Evolutionary conservation across 192 early-diverging fungal species (phyloP).

Genomic region (Coemansia sp.): DNA sequence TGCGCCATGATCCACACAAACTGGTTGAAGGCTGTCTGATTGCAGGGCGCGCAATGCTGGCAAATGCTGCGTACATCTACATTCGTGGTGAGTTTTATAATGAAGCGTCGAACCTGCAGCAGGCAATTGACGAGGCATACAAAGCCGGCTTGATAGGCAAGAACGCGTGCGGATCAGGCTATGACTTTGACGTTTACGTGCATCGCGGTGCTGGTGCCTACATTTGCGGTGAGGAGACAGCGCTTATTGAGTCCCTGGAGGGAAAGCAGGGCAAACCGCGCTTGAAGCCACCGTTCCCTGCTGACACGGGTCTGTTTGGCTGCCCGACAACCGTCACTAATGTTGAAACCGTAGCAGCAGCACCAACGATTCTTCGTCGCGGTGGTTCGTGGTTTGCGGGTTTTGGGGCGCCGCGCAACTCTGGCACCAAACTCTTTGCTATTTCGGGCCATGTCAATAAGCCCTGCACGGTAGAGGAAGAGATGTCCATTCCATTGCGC

Average conservation of each 20-base stretch:
- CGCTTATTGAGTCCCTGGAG: slow-evolving; percentile 85
- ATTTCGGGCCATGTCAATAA: slow-evolving; percentile 98
- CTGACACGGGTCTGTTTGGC: slow-evolving; percentile 96
- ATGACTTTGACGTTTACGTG: slow-evolving; percentile 96
- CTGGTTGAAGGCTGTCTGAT: slow-evolving; percentile 95
- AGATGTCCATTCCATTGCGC: slow-evolving; percentile 94
- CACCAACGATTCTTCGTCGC: slow-evolving; percentile 89
- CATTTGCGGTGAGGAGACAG: slow-evolving; percentile 96
- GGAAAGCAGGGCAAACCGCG: slow-evolving; percentile 99
- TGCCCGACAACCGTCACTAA: slow-evolving; percentile 99
- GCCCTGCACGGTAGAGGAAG: slow-evolving; percentile 97
- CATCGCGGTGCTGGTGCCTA: slow-evolving; percentile 98
- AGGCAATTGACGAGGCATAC: slow-evolving; percentile 96
- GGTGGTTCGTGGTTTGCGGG: slow-evolving; percentile 92
- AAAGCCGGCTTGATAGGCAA: slow-evolving; percentile 97
- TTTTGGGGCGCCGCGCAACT: slow-evolving; percentile 90
- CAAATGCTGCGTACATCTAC: slow-evolving; percentile 97
- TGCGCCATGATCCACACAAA: slow-evolving; percentile 94
- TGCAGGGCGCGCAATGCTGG: slow-evolving; percentile 95
- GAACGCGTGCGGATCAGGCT: slow-evolving; percentile 95
- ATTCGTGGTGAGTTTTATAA: slow-evolving; percentile 96
- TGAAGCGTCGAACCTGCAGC: slow-evolving; percentile 89
- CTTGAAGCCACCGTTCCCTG: slow-evolving; percentile 98
- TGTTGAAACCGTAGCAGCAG: slow-evolving; percentile 98
- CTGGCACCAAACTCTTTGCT: slow-evolving; percentile 96